These are phyloP conservation scores for Scleroderma bovista DNA, from an alignment of 768 basidiomycete species.

Conservation along the genomic window DNA sequence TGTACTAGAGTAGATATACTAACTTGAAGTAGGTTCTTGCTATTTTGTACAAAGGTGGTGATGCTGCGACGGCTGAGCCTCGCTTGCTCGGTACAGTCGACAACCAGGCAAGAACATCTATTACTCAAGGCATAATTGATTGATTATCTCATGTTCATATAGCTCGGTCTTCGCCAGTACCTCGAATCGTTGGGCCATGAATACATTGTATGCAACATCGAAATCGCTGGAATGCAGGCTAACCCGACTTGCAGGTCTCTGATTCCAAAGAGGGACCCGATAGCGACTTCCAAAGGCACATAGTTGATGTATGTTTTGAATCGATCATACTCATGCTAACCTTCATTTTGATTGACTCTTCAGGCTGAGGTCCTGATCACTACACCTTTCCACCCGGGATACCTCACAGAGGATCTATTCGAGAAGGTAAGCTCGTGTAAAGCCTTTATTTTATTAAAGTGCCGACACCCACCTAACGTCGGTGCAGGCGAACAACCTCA, in stretches of 20 bases:
- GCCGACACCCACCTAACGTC: not conserved
- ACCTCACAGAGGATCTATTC: constrained; percentile 68
- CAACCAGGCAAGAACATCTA: constrained; percentile 50
- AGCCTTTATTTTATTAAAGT: constrained; percentile 1
- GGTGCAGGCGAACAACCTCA: constrained; percentile 77
- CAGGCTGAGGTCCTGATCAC: constrained; percentile 79
- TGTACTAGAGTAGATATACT: not conserved
- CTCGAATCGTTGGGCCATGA: constrained; percentile 70
- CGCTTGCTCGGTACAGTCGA: constrained; percentile 77
- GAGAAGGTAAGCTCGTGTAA: constrained; percentile 44
- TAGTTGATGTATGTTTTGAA: constrained; percentile 56
- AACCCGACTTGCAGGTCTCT: constrained; percentile 45
- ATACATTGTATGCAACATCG: constrained; percentile 46
- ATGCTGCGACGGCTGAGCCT: constrained; percentile 62
- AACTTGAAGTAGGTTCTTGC: constrained; percentile 50
- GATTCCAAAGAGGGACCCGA: constrained; percentile 80
- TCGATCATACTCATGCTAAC: constrained; percentile 5
- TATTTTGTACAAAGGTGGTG: constrained; percentile 65
- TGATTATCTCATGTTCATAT: constrained; percentile 1
- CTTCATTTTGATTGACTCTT: constrained; percentile 4
- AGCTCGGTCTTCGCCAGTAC: constrained; percentile 74
- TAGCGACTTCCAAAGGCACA: constrained; percentile 78
- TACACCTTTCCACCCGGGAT: constrained; percentile 84
- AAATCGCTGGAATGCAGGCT: not conserved
- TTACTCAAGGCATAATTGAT: not conserved